These are phyloP conservation scores for Darksidea phi DNA, from an alignment of 495 filamentous ascomycete species.

Conservation along the genomic window DNA sequence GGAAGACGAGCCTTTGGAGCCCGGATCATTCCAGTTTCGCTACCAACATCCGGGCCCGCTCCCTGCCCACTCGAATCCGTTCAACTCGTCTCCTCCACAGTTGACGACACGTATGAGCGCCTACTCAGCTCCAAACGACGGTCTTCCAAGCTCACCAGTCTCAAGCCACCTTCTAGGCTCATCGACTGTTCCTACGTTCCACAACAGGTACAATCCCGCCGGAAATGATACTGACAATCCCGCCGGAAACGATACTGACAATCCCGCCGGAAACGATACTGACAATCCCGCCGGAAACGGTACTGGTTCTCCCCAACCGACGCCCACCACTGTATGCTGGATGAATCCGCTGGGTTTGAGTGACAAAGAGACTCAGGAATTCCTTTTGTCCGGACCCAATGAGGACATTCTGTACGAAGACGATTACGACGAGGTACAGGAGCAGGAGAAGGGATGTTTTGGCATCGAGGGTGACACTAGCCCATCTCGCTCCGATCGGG, in stretches of 20 bases:
- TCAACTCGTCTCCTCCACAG: conserved; percentile 26
- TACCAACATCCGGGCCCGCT: conserved; percentile 37
- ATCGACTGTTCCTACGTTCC: conserved; percentile 7
- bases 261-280: background rate
- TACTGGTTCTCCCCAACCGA: background rate
- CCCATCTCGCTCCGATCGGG: conserved; percentile 2
- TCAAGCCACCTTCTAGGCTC: conserved; percentile 9
- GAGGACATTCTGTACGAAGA: conserved; percentile 33
- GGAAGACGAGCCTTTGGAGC: background rate
- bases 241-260: background rate
- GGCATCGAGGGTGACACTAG: background rate
- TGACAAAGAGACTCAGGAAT: conserved; percentile 24
- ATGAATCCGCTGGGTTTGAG: conserved; percentile 5
- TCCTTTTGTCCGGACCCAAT: conserved; percentile 33
- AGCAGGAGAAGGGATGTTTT: conserved; percentile 1
- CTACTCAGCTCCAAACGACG: background rate
- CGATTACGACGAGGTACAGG: background rate
- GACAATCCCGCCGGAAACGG: background rate
- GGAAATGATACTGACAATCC: background rate
- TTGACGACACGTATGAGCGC: conserved; percentile 1
- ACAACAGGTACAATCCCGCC: background rate
- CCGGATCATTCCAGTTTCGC: conserved; percentile 20
- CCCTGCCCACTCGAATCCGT: conserved; percentile 37
- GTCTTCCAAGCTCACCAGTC: background rate
- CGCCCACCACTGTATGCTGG: background rate